Evolutionary conservation across 176 grass and related monocot species (phyloP).

Genomic region (Carex scoparia): DNA sequence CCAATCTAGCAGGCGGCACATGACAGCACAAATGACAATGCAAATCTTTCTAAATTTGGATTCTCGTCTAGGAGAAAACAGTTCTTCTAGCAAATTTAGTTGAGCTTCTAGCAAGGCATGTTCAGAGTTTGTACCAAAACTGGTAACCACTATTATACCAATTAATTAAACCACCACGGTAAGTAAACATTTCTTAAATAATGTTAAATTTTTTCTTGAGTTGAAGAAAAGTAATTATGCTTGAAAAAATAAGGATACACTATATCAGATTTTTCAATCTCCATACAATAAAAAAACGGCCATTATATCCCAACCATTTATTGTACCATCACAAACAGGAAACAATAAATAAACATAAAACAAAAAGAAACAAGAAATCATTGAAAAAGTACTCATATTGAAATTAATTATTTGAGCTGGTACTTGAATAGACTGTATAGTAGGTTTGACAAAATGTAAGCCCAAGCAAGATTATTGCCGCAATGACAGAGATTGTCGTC

Average conservation of each 20-base stretch:
- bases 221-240: too few relatives aligned
- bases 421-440: neutral
- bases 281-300: neutral
- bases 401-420: neutral
- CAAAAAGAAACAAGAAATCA: neutral
- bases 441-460: slow-evolving; percentile 16
- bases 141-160: neutral
- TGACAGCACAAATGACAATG: neutral
- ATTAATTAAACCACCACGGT: neutral
- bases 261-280: neutral
- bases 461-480: neutral
- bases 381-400: neutral
- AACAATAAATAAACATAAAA: neutral
- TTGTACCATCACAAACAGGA: neutral
- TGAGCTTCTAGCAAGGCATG: too few relatives aligned
- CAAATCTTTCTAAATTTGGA: neutral
- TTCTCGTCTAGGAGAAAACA: neutral
- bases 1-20: neutral
- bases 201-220: too few relatives aligned
- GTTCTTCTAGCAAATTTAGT: neutral
- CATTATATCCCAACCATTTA: neutral
- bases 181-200: too few relatives aligned
- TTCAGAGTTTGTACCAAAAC: neutral
- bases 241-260: neutral
- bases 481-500: slow-evolving; percentile 24